These are phyloP conservation scores for Pistacia vera DNA, from an alignment of 345 rosid genomes.

Conservation along the genomic window DNA sequence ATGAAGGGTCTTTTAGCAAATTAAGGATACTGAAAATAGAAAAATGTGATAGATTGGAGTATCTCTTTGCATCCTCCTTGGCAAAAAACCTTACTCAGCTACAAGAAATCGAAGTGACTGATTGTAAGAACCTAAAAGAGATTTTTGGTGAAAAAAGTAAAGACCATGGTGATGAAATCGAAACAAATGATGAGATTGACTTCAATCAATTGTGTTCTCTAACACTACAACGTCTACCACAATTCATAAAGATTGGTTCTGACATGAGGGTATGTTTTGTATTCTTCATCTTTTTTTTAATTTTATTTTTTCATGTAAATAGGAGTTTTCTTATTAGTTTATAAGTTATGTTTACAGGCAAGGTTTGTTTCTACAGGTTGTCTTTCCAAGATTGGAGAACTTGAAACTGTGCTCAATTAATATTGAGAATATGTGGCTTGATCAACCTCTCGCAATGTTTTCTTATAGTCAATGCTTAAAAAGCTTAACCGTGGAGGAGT, in stretches of 20 bases:
- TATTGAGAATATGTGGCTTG: background rate
- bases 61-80: slow-evolving; percentile 15
- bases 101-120: slow-evolving; percentile 5
- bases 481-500: background rate
- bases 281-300: background rate
- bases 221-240: background rate
- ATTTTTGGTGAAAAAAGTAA: background rate
- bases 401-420: background rate
- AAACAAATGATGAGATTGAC: background rate
- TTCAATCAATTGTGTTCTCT: background rate
- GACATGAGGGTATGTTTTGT: background rate
- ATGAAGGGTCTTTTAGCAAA: too few relatives aligned
- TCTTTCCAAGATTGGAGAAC: slow-evolving; percentile 3
- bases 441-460: background rate
- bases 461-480: too few relatives aligned
- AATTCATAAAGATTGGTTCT: background rate
- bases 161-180: too few relatives aligned
- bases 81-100: background rate
- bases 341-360: background rate
- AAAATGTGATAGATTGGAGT: slow-evolving; percentile 12
- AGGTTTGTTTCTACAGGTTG: background rate
- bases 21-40: background rate
- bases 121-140: slow-evolving; percentile 10
- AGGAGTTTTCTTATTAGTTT: too few relatives aligned
- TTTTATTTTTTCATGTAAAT: background rate